Percentiles rank a stretch among this genome's conserved stretches.
phyloP scores from a whole-genome alignment of 2,329 filamentous ascomycete species.

The Fusarium pseudograminearum region DNA sequence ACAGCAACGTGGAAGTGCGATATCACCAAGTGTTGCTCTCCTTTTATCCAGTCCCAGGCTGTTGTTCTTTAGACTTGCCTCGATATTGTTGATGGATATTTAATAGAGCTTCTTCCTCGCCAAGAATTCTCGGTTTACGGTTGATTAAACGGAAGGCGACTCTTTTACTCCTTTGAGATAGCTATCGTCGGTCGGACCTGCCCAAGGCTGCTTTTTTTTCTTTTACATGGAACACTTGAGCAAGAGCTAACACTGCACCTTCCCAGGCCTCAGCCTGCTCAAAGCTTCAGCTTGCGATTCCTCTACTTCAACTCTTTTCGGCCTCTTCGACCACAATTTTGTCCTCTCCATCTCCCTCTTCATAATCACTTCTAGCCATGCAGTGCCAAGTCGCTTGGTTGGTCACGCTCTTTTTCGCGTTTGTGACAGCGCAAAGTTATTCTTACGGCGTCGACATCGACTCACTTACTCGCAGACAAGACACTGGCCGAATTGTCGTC shows the following conservation, averaged over 20 bases:
- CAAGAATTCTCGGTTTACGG: background rate
- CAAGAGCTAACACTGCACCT: slow-evolving; percentile 7
- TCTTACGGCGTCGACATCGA: slow-evolving; percentile 64
- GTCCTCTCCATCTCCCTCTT: background rate
- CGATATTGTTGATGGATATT: background rate
- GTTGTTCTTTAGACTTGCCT: background rate
- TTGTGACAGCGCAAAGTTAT: slow-evolving; percentile 53
- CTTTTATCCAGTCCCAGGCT: background rate
- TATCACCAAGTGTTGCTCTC: background rate
- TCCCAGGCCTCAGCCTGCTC: background rate
- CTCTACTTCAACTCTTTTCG: background rate
- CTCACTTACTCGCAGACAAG: slow-evolving; percentile 57
- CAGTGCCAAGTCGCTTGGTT: slow-evolving; percentile 15
- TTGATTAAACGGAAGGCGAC: background rate
- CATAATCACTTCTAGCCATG: slow-evolving; percentile 23
- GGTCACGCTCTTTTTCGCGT: slow-evolving; percentile 24
- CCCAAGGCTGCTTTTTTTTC: background rate
- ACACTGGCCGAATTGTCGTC: slow-evolving; percentile 56
- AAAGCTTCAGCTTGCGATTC: background rate
- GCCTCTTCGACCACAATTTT: background rate
- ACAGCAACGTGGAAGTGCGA: slow-evolving; percentile 16
- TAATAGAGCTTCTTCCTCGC: background rate
- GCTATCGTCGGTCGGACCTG: slow-evolving; percentile 1
- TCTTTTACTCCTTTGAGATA: background rate
- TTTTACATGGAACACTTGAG: background rate